A percentile compares a stretch with the other conserved stretches of the same genome.
Evolutionary conservation across 306 rosid genomes (phyloP).

Genomic region (Prunus kanzakura): DNA sequence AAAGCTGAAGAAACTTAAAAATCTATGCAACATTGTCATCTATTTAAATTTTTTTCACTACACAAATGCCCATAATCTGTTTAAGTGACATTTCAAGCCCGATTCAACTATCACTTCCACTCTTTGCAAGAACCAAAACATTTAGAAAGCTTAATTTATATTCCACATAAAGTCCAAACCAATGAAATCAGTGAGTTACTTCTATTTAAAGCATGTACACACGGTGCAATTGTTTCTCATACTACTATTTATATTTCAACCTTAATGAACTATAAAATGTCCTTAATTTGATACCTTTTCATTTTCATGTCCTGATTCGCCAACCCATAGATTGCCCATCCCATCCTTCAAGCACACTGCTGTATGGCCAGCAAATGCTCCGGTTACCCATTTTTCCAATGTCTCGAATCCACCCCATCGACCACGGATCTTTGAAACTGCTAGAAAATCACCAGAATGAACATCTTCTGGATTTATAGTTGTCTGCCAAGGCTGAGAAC

Average conservation of each 20-base stretch:
- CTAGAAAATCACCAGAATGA: constrained; percentile 93
- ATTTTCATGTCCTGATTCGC: constrained; percentile 98
- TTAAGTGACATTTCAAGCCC: neutral
- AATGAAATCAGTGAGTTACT: neutral
- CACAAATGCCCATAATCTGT: neutral
- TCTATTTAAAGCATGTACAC: neutral
- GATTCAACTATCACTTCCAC: neutral
- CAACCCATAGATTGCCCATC: constrained; percentile 91
- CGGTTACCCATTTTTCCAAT: constrained; percentile 95
- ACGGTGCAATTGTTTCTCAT: neutral
- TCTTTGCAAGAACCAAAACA: neutral
- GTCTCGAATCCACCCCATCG: constrained; percentile 99
- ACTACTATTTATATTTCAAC: neutral
- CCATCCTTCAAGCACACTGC: constrained; percentile 98
- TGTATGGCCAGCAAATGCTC: constrained; percentile 98
- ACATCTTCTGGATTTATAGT: constrained; percentile 79
- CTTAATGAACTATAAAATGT: constrained; percentile 5
- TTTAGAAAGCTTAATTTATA: neutral
- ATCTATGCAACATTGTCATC: neutral
- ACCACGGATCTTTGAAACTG: constrained; percentile 94
- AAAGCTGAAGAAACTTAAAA: neutral
- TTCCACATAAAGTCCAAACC: neutral
- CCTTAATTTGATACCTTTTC: constrained; percentile 61
- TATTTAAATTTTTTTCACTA: neutral
- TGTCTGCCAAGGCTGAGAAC: constrained; percentile 67